Base-by-base conservation (phyloP, 192 early-diverging fungal species). In the Gonapodya sp. region DNA sequence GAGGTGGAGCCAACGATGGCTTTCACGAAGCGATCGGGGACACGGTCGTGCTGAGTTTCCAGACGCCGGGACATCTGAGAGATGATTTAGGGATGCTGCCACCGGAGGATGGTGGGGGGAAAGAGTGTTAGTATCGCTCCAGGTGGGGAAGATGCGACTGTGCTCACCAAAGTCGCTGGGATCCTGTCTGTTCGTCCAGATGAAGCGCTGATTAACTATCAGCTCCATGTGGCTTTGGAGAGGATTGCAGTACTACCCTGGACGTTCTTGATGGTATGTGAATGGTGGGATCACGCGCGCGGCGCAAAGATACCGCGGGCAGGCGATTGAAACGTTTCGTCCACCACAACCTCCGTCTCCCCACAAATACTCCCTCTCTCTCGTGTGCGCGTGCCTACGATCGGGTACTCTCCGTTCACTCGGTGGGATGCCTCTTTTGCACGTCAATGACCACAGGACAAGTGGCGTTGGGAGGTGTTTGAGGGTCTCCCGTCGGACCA, bases 401-500 rank as follows among this genome's bases (percentile, higher is more conserved):
- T n/a, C n/a, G n/a, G n/a, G n/a, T n/a, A n/a, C n/a, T n/a, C n/a
- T n/a, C n/a, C n/a, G n/a, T n/a, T n/a, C n/a, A n/a, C n/a, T n/a
- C n/a, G n/a, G n/a, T n/a, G n/a, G n/a, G n/a, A n/a, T n/a, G n/a
- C n/a, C n/a, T n/a, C n/a, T n/a, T n/a, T n/a, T n/a, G n/a, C n/a
- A n/a, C n/a, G 24, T 64, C 8, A 64, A 64, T 64, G 46, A 64
- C n/a, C n/a, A 64, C 24, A 64, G 46, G 84, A 85, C 79, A 36
- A 82, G 78, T 85, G 83, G 82, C 73, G 84, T 35, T 85, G 84
- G 84, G 74, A 80, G 1, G 79, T 81, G 16, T 82, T 82, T 73
- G 16, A 30, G 35, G 84, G 83, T 37, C 35, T 80, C 72, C 77
- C 79, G 0, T 79, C 80, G 0, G 83, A 85, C 24, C 36, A 84